These are phyloP conservation scores for Pseudogymnoascus verrucosus DNA, from an alignment of 2,329 filamentous ascomycete species.

Conservation along the genomic window DNA sequence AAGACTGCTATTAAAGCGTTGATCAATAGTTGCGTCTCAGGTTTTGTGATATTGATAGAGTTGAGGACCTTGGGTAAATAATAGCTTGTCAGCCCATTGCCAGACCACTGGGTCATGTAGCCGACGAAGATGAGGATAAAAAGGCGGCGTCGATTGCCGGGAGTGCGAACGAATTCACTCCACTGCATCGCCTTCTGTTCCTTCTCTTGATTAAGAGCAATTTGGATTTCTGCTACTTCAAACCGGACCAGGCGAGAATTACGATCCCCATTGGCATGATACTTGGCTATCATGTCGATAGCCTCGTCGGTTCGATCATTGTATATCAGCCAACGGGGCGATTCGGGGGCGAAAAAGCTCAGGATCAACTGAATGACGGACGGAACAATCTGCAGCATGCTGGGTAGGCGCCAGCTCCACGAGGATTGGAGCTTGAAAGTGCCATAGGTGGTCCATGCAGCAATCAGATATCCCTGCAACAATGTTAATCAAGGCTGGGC, in stretches of 20 bases:
- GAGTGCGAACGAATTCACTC: conserved; percentile 20
- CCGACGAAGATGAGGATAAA: conserved; percentile 27
- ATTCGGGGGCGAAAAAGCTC: conserved; percentile 42
- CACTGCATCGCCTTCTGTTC: conserved; percentile 15
- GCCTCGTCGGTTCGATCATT: conserved; percentile 45
- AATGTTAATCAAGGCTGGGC: too few species aligned
- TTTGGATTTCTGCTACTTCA: conserved; percentile 22
- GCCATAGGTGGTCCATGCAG: conserved; percentile 18
- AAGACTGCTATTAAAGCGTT: conserved; percentile 27
- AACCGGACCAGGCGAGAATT: conserved; percentile 25
- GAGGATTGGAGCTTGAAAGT: conserved; percentile 14
- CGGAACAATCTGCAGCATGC: conserved; percentile 32
- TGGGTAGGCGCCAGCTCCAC: conserved; percentile 15
- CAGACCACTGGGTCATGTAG: conserved; percentile 27
- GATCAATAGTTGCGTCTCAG: conserved; percentile 22
- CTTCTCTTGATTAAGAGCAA: conserved; percentile 18
- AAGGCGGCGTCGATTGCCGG: conserved; percentile 25
- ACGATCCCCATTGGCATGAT: conserved; percentile 38
- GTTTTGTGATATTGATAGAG: conserved; percentile 19
- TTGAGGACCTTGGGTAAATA: conserved; percentile 29
- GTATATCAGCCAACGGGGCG: conserved; percentile 42
- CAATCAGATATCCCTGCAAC: conserved; percentile 29
- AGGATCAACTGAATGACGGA: conserved; percentile 38
- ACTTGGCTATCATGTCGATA: conserved; percentile 40
- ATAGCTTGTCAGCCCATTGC: conserved; percentile 21